phyloP scores from a whole-genome alignment of 257 asterid genomes.

The Scutellaria barbata region DNA sequence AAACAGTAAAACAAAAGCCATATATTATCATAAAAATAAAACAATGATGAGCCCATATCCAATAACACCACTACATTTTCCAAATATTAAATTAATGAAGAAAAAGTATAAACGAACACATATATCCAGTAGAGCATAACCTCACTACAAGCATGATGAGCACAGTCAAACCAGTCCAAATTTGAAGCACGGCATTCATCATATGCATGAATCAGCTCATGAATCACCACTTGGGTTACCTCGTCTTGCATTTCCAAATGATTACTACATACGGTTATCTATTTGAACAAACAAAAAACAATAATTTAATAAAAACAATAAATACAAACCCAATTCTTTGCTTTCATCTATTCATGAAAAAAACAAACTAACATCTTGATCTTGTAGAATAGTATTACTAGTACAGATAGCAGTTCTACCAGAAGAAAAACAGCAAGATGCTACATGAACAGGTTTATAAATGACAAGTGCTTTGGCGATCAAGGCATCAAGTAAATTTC shows the following conservation, averaged over 20 bases:
- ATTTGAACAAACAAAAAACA: slow-evolving; percentile 13
- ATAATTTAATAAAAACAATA: not conserved
- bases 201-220: slow-evolving; percentile 91
- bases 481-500: not conserved
- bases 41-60: not conserved
- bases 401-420: not conserved
- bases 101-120: not conserved
- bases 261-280: slow-evolving; percentile 76
- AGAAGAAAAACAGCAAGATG: not conserved
- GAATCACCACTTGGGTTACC: slow-evolving; percentile 86
- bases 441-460: not conserved
- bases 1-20: slow-evolving; percentile 7
- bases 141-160: slow-evolving; percentile 96
- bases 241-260: slow-evolving; percentile 68
- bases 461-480: not conserved
- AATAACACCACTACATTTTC: not conserved
- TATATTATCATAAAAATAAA: not conserved
- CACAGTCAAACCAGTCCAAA: slow-evolving; percentile 78
- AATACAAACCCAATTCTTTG: not conserved
- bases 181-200: slow-evolving; percentile 90
- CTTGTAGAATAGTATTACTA: not conserved
- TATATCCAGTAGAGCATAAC: slow-evolving; percentile 32
- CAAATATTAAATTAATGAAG: not conserved
- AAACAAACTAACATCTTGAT: not conserved
- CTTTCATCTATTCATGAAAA: not conserved